Conservation (phyloP, 345 rosid genomes). For the Lagerstroemia speciosa region DNA sequence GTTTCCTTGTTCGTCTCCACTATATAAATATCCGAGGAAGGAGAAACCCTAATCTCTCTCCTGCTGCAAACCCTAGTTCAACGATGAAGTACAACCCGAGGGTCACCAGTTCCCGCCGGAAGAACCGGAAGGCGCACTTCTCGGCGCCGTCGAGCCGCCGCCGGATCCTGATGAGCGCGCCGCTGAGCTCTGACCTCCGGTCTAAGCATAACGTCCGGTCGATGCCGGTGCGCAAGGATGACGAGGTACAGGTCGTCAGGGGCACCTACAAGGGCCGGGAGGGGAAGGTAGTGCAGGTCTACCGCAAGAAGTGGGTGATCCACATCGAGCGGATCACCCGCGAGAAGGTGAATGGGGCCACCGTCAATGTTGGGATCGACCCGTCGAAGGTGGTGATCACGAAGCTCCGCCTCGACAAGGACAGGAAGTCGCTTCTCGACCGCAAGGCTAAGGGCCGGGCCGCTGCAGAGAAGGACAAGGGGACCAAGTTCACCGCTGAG, state of each 20-base stretch:
- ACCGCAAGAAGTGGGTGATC: conserved; percentile 18
- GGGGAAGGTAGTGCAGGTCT: conserved; percentile 21
- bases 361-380: conserved; percentile 15
- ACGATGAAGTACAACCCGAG: conserved; percentile 19
- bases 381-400: conserved; percentile 17
- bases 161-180: conserved; percentile 19
- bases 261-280: conserved; percentile 20
- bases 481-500: conserved; percentile 19
- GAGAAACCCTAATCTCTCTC: background rate
- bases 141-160: conserved; percentile 21
- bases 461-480: conserved; percentile 19
- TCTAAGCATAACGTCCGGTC: conserved; percentile 9
- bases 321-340: conserved; percentile 22
- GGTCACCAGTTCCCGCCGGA: conserved; percentile 21
- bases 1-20: background rate
- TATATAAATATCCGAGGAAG: background rate
- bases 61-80: background rate
- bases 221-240: conserved; percentile 24
- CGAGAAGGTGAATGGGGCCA: conserved; percentile 17
- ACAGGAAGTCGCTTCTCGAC: conserved; percentile 15
- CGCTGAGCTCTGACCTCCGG: conserved; percentile 16
- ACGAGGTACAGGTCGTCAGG: conserved; percentile 20
- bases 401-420: conserved; percentile 17
- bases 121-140: conserved; percentile 21
- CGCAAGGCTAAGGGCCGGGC: conserved; percentile 18